A percentile compares a stretch with the other conserved stretches of the same genome.
Evolutionary conservation across 73 alveolate genomes (phyloP).

Genomic region (Paraurostyla sp.): DNA sequence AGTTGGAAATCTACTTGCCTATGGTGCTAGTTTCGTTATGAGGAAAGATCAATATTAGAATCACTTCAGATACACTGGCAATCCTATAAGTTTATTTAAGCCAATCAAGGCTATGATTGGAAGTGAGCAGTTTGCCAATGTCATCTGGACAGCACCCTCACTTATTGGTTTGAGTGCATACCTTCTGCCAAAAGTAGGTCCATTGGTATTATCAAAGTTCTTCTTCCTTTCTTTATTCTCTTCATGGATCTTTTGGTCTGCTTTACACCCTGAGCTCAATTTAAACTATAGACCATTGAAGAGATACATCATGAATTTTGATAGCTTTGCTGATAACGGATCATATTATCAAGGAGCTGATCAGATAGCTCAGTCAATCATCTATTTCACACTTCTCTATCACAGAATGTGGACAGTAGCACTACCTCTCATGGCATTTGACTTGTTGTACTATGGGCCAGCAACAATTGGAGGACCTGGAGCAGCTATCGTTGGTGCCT

Average conservation of each 20-base stretch:
- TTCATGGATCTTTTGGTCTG: slow-evolving; percentile 15
- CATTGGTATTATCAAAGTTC: background rate
- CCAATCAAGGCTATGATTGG: slow-evolving; percentile 37
- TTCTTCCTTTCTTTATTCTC: background rate
- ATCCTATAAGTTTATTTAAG: background rate
- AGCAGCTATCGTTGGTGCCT: slow-evolving; percentile 41
- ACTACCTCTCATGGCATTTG: slow-evolving; percentile 44
- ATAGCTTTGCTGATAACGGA: background rate
- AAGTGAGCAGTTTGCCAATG: background rate
- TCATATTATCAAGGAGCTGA: slow-evolving; percentile 31
- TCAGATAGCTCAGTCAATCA: slow-evolving; percentile 12
- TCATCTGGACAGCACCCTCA: slow-evolving; percentile 21
- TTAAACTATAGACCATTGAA: slow-evolving; percentile 22
- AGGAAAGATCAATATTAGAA: background rate
- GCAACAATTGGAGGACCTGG: slow-evolving; percentile 19
- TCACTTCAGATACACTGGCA: slow-evolving; percentile 23
- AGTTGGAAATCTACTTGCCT: background rate
- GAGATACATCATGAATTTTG: background rate
- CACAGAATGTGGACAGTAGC: slow-evolving; percentile 16
- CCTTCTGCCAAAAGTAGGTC: background rate
- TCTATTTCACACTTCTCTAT: slow-evolving; percentile 27
- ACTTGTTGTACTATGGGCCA: slow-evolving; percentile 38
- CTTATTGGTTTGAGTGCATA: background rate
- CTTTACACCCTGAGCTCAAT: slow-evolving; percentile 13
- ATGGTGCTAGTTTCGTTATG: slow-evolving; percentile 20